Percentiles rank a stretch among this genome's conserved stretches.
Evolutionary conservation across 139 green algal species (phyloP).

Genomic region (Picochlorum sp.): DNA sequence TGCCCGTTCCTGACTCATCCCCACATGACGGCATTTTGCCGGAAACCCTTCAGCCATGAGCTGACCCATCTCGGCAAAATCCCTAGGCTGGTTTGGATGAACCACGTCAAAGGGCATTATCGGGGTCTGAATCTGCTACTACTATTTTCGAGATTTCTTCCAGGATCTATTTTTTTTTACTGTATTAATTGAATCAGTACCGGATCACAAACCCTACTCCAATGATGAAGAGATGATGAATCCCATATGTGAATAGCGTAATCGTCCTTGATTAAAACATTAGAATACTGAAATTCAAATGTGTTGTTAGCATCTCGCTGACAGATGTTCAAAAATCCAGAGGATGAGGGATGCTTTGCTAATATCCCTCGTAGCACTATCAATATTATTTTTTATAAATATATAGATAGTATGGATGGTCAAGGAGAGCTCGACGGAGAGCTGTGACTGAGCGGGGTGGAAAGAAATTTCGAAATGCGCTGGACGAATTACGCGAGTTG

Average conservation of each 20-base stretch:
- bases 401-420: conserved; percentile 6
- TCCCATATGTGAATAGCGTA: too few relatives aligned
- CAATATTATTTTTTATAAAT: conserved; percentile 1
- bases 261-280: not conserved
- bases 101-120: not conserved
- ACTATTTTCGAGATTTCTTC: too few relatives aligned
- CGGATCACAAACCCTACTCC: too few relatives aligned
- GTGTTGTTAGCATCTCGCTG: not conserved
- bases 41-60: not conserved
- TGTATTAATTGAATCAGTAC: too few relatives aligned
- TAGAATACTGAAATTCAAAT: not conserved
- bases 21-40: conserved; percentile 1
- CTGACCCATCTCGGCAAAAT: not conserved
- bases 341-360: not conserved
- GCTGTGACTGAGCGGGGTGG: not conserved
- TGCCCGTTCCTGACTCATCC: not conserved
- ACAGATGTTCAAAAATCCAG: not conserved
- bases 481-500: conserved; percentile 35
- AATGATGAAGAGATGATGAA: too few relatives aligned
- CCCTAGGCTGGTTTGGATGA: not conserved
- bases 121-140: too few relatives aligned
- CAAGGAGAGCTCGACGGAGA: conserved; percentile 2
- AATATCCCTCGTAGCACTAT: conserved; percentile 4
- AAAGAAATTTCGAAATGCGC: conserved; percentile 22
- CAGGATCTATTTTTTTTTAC: too few relatives aligned